Evolutionary conservation across 148 eudicot species (phyloP).

Genomic region (Camellia sinensis): DNA sequence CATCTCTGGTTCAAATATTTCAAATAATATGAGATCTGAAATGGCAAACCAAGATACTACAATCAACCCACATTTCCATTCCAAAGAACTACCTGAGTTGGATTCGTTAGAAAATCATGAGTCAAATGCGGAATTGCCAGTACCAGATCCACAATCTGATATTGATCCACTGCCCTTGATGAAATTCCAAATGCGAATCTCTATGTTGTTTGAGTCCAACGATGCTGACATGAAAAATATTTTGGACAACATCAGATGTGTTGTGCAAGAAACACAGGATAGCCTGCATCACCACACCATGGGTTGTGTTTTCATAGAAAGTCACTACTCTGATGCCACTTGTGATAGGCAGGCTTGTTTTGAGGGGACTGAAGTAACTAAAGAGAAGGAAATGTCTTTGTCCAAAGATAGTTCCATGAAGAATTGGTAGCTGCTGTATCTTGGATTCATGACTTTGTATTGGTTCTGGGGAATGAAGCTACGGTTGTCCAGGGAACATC

Average conservation of each 20-base stretch:
- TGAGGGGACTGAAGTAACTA: conserved; percentile 32
- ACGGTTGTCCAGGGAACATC: conserved; percentile 38
- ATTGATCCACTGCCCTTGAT: conserved; percentile 28
- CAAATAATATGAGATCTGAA: conserved; percentile 25
- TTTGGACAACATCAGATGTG: conserved; percentile 52
- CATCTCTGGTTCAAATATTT: conserved; percentile 22
- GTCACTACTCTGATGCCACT: conserved; percentile 33
- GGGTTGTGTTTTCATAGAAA: conserved; percentile 36
- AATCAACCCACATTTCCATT: conserved; percentile 20
- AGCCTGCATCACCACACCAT: conserved; percentile 32
- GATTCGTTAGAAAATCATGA: conserved; percentile 7
- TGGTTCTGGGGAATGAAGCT: conserved; percentile 62
- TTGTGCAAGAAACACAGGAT: conserved; percentile 50
- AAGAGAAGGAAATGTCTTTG: conserved; percentile 41
- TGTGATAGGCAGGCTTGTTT: conserved; percentile 21
- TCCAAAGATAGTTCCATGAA: conserved; percentile 31
- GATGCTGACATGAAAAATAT: conserved; percentile 53
- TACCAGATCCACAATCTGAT: conserved; percentile 23
- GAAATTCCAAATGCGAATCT: conserved; percentile 56
- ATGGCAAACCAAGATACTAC: conserved; percentile 25
- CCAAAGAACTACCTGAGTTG: conserved; percentile 23
- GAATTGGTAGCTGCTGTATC: conserved; percentile 57
- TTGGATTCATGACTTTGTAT: conserved; percentile 51
- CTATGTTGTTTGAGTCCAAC: conserved; percentile 54
- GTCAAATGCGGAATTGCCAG: conserved; percentile 16